phyloP scores from a whole-genome alignment of 192 early-diverging fungal species.

The Gamsiella multidivaricata region DNA sequence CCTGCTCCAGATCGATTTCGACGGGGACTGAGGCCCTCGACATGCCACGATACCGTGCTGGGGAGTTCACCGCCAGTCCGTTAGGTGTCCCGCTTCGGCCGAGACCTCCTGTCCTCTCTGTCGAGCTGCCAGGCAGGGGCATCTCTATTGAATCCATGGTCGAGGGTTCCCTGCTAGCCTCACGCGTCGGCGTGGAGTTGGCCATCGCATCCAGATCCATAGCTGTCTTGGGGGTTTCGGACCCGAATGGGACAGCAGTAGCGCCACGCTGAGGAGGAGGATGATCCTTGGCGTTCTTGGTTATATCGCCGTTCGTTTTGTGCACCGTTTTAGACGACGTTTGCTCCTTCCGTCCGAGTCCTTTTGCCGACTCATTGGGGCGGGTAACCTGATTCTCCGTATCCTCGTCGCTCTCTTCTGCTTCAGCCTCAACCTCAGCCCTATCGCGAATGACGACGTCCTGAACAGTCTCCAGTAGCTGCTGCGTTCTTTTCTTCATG shows the following conservation, averaged over 20 bases:
- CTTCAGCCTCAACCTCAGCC: constrained; percentile 61
- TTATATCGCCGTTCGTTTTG: constrained; percentile 14
- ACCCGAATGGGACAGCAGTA: constrained; percentile 9
- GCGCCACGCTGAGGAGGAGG: not conserved
- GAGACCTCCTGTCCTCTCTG: constrained; percentile 19
- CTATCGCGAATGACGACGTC: constrained; percentile 82
- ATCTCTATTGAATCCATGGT: constrained; percentile 35
- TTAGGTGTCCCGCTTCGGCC: constrained; percentile 35
- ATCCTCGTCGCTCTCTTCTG: constrained; percentile 69
- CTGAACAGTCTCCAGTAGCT: constrained; percentile 83
- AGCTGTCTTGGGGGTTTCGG: constrained; percentile 42
- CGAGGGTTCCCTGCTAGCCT: constrained; percentile 33
- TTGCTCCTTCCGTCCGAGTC: constrained; percentile 34
- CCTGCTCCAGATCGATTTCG: constrained; percentile 57
- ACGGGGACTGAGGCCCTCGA: constrained; percentile 33
- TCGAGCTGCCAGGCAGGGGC: constrained; percentile 2
- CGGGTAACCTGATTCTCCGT: constrained; percentile 46
- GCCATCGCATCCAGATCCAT: constrained; percentile 40
- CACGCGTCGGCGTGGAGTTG: constrained; percentile 24
- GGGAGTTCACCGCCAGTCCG: constrained; percentile 9
- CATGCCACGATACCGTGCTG: constrained; percentile 31
- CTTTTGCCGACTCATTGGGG: constrained; percentile 57
- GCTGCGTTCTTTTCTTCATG: constrained; percentile 81
- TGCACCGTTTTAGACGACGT: constrained; percentile 26
- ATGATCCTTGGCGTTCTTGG: constrained; percentile 11